Base-by-base conservation (phyloP, 2,329 filamentous ascomycete genomes). In the Xylariaceae sp. region DNA sequence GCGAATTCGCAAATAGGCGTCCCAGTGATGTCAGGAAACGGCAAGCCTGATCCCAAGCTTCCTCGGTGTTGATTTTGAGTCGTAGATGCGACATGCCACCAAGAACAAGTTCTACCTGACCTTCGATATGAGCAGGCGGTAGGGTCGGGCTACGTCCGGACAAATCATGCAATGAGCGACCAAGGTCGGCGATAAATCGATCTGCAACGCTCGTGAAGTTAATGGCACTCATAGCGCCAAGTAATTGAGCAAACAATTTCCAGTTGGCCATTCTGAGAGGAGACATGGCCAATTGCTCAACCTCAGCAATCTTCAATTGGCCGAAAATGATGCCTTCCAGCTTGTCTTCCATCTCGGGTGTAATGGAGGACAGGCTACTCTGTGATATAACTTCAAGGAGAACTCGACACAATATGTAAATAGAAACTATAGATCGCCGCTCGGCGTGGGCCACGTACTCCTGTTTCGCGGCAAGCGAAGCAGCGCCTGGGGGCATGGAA, bases 191-290 rank as follows among this genome's bases (percentile, higher is more conserved):
- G 42, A 96, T 78, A 66, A 96, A 99, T 44, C 90, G 85, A 49
- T 85, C 83, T 3, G 90, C 86, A 42, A 99, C 92, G 50, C 86
- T 89, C 14, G 83, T 75, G 68, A 99, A 97, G 66, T 95, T 93
- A 58, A 94, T 86, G 42, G 89, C 88, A 71, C 94, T 97, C 89
- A 99, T 96, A 38, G 92, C 88, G n/a, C 95, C 94, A 1, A 99
- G 81, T 3, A 99, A 76, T 63, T 96, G 89, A 17, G 90, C 87
- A 68, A 97, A 97, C 2, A 99, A 84, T 53, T 90, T 89, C 93
- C 93, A 99, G 64, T 99, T 99, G 13, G 94, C 89, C 71, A 94
- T 84, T 59, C 91, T 90, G 19, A 97, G 76, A 1, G 89, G 86
- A 0, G 91, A 96, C 9, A 86, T 77, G 56, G 84, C 76, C 3